Evolutionary conservation across 2,329 filamentous ascomycete species (phyloP), one percentile per base, ranked within the genome.

Genomic region (Periglandula ipomoeae): DNA sequence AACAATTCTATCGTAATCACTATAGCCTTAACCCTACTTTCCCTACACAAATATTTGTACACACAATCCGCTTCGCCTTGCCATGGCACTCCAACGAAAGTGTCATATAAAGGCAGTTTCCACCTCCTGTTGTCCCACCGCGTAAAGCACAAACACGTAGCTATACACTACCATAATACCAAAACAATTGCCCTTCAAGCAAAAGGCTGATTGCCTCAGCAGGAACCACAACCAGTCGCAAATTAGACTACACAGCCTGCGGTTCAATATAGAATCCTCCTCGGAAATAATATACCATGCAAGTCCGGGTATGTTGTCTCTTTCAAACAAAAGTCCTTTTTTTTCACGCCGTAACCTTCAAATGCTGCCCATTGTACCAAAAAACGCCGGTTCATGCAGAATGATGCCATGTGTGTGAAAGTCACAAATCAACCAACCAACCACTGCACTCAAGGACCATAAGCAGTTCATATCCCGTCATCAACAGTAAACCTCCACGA

Each of bases 221-320:
- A n/a, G n/a, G n/a, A n/a, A n/a, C 35, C n/a, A n/a, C 47, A 41
- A 15, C 10, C 47, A 48, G 49, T 27, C 23, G 47, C 42, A 48
- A 50, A 46, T 50, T 40, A 43, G n/a, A n/a, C n/a, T n/a, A n/a
- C n/a, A n/a, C n/a, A n/a, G n/a, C n/a, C n/a, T n/a, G n/a, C n/a
- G n/a, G n/a, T 47, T 53, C 52, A 43, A 50, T 45, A 51, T 47
- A 48, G 55, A 58, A 50, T 54, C 55, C 52, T 50, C 52, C 47
- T 35, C 49, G 23, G 27, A 46, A 30, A 22, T 51, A 44, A 35
- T 53, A 52, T 48, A 52, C 52, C 55, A 57, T 56, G 55, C 56
- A 59, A 46, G 55, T 58, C 54, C 53, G 57, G 58, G 57, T 59
- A 59, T 60, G 56, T 59, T 54, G 49, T 50, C 37, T 39, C 50